A percentile compares a stretch with the other conserved stretches of the same genome.
Conservation (phyloP, 2,329 filamentous ascomycete genomes). For the Coniochaeta sp. region DNA sequence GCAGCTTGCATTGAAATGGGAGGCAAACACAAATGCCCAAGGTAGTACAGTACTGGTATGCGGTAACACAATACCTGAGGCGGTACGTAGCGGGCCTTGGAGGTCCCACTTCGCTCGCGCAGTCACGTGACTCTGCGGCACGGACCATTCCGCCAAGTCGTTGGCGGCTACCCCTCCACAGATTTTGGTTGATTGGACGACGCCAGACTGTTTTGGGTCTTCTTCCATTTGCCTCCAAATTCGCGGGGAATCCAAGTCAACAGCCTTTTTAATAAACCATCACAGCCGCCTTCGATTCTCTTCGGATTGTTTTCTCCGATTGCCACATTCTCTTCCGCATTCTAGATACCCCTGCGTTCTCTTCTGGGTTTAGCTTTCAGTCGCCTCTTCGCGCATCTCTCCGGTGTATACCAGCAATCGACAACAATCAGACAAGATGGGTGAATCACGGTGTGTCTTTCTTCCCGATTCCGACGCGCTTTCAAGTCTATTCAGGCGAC, state of each 20-base stretch:
- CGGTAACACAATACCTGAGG: no score
- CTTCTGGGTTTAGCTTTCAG: not conserved
- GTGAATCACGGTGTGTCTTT: conserved; percentile 37
- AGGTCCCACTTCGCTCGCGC: not conserved
- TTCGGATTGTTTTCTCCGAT: not conserved
- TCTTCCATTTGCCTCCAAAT: conserved; percentile 12
- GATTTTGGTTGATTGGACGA: conserved; percentile 31
- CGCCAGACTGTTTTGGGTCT: conserved; percentile 17
- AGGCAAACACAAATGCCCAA: no score
- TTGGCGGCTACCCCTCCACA: conserved; percentile 10
- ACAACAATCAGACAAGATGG: conserved; percentile 32
- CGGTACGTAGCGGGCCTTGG: no score
- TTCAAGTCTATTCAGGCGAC: conserved; percentile 4
- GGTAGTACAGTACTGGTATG: no score
- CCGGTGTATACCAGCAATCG: conserved; percentile 7
- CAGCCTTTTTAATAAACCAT: conserved; percentile 15
- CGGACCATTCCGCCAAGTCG: not conserved
- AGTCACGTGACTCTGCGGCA: not conserved
- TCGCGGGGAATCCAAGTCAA: conserved; percentile 10
- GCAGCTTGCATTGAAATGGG: no score
- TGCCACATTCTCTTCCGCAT: conserved; percentile 4
- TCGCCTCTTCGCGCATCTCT: not conserved
- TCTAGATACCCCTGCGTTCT: not conserved
- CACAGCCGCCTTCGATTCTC: conserved; percentile 8
- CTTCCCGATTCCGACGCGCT: conserved; percentile 6